A percentile compares a stretch with the other conserved stretches of the same genome.
phyloP scores from a whole-genome alignment of 1,284 basidiomycete species.

The Ceratobasidium sp. region DNA sequence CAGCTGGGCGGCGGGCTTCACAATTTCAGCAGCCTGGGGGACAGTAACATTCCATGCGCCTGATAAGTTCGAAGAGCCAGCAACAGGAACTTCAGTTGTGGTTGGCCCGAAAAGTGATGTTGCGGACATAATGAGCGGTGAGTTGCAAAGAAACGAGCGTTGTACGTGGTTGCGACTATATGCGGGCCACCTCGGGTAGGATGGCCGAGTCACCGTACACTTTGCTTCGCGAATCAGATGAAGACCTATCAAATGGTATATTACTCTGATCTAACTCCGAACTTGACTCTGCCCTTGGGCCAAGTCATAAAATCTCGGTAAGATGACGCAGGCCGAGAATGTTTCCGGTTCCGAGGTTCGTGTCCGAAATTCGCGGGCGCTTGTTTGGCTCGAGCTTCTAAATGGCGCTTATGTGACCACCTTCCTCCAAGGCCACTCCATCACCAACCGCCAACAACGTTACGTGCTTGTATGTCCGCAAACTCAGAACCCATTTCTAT shows the following conservation, averaged over 20 bases:
- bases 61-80: not conserved
- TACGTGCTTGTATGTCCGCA: slow-evolving; percentile 8
- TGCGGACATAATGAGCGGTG: slow-evolving; percentile 8
- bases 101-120: slow-evolving; percentile 40
- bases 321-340: not conserved
- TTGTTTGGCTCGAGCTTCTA: not conserved
- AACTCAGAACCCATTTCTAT: slow-evolving; percentile 43
- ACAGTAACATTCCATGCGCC: slow-evolving; percentile 20
- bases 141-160: not conserved
- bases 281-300: not conserved
- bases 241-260: slow-evolving; percentile 30
- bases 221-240: slow-evolving; percentile 7
- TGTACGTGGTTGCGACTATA: slow-evolving; percentile 6
- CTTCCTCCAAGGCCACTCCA: not conserved
- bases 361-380: slow-evolving; percentile 12
- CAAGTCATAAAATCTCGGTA: not conserved
- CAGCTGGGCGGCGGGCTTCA: slow-evolving; percentile 26
- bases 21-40: slow-evolving; percentile 11
- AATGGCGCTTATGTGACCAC: not conserved
- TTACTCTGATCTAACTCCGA: not conserved
- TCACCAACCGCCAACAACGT: not conserved
- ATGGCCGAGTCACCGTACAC: slow-evolving; percentile 26
- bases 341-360: slow-evolving; percentile 2
- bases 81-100: slow-evolving; percentile 14
- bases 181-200: slow-evolving; percentile 1